Base-by-base conservation (phyloP, 768 basidiomycete species). In the Hydnum rufescens region DNA sequence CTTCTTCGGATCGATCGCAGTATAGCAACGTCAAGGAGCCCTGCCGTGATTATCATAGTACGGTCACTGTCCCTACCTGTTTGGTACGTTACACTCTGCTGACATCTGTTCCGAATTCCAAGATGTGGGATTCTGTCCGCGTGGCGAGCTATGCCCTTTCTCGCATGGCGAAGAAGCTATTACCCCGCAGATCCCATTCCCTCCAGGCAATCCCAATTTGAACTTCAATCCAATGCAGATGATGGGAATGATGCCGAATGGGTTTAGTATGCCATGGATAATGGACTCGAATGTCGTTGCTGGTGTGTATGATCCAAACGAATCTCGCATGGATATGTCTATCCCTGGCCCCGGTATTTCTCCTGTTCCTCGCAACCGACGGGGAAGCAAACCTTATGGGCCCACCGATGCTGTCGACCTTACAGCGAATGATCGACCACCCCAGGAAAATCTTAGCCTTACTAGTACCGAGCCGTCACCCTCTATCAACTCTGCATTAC, bases 11-110 rank as follows among this genome's bases (percentile, higher is more conserved):
- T n/a, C n/a, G n/a, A n/a, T n/a, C n/a, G n/a, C n/a, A n/a, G n/a
- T n/a, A n/a, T n/a, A n/a, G n/a, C n/a, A n/a, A n/a, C n/a, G 60
- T 82, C 80, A 73, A 78, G 57, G 83, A 83, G 8, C 74, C 82
- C 56, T 96, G 90, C 68, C 75, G 82, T 55, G 89, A 96, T 65
- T 96, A 93, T 64, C 78, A 92, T 64, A 86, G 92, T 92, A 61
- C 61, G 90, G 73, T 3, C 34, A 6, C 13, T 18, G 8, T 19
- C 47, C 47, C 42, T 25, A 52, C 51, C 22, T 16, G 48, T 44
- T 32, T 34, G 26, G 19, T 34, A 51, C 39, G 32, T 30, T 47
- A 51, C 42, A 26, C 42, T 39, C 13, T 18, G n/a, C 42, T 43
- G 28, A 51, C 39, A 50, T 42, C 52, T 54, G 52, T 54, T 56